Base-by-base conservation (phyloP, 176 grass and related monocot species). In the Eremochloa ophiuroides region DNA sequence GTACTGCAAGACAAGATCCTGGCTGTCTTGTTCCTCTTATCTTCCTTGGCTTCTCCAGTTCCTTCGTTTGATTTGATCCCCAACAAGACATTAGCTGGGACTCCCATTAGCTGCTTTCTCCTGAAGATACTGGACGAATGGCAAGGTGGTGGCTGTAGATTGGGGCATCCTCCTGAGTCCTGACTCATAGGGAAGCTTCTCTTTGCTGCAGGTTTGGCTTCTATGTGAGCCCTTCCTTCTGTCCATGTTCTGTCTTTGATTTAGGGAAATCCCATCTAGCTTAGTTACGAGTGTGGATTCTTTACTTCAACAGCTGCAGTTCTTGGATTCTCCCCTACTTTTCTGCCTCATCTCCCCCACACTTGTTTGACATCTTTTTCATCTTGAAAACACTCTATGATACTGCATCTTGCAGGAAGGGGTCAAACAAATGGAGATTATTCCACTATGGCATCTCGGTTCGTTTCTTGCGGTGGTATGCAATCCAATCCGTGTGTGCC, bases 381-480 rank as follows among this genome's bases (percentile, higher is more conserved):
- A 10, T 62, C 10, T 20, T 62, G 27, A 10, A 25, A 5, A 38
- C 53, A 10, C 53, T 58, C 22, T 29, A 62, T 62, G 59, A 28
- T 29, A 10, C 7, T 6, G 6, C 3, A 22, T 58, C 53, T 42
- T 42, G 33, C 23, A 56, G 47, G 33, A 1, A 3, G 56, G 4
- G 67, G 33, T 25, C 40, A 23, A 6, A 20, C 28, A 37, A 18
- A 46, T 20, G 29, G 44, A 38, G 13, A 7, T 56, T 50, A 34
- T 84, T 76, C 56, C 0, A 8, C 56, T n/a, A 3, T 16, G 25
- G 12, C 25, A 62, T 8, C 78, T n/a, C n/a, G n/a, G n/a, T n/a
- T n/a, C n/a, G 39, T 86, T 75, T 86, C 70, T 81, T 75, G 37
- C 56, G 70, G 27, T 14, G 47, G 27, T 80, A 56, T 48, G 62